Evolutionary conservation across 441 rosid genomes (phyloP), one percentile per base, ranked within the genome.

Genomic region (Raphanus hybrid): DNA sequence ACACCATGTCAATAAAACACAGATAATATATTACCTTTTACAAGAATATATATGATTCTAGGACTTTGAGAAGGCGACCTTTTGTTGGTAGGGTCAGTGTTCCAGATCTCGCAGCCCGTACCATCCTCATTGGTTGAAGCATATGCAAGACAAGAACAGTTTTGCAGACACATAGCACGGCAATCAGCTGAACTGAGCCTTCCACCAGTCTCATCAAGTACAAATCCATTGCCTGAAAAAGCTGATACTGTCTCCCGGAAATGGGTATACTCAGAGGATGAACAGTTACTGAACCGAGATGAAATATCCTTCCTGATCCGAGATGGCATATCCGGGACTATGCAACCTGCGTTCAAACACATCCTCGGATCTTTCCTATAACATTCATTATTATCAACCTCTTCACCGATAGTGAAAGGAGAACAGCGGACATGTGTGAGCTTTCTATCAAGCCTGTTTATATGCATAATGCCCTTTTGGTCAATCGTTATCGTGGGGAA

Each of bases 71-170:
- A 64, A 68, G 64, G 11, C 14, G 58, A 41, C 2, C 3, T 3
- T 27, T 9, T 39, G 2, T 59, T 66, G 32, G 67, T 69, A 32
- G 66, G 41, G 7, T 29, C 43, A 7, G 2, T 52, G 39, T 71
- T 63, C 87, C 86, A 85, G 37, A 75, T 80, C 18, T 85, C 81
- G 57, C 87, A 85, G 8, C 87, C 85, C 0, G 83, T 82, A 20
- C 75, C 80, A 76, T 81, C 71, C 5, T 3, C 37, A 73, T 78
- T 20, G 27, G 71, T 64, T 6, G 85, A 71, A 78, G 87, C 84
- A 76, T 78, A 85, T 6, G 87, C 87, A 66, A 52, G 57, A 74
- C 85, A 85, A 34, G 82, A 81, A 64, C 83, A 82, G 65, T 75
- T 67, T 12, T 48, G 67, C 12, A 74, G 23, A 78, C 87, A 85